Conservation (phyloP, 2,329 filamentous ascomycete species). For the Penicillium sp. region DNA sequence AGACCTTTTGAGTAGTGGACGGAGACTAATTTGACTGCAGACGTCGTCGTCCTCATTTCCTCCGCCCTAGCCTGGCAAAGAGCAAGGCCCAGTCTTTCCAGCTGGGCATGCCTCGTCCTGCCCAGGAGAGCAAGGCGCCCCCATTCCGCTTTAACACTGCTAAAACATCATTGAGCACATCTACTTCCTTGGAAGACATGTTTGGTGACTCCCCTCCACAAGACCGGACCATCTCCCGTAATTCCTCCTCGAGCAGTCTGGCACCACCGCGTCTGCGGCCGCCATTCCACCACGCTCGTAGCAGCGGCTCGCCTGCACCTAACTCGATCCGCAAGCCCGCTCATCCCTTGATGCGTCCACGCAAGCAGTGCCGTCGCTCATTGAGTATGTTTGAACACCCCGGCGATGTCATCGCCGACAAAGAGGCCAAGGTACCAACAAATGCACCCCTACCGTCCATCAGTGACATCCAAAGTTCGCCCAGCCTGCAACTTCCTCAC, state of each 20-base stretch:
- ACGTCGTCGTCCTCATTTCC: conserved; percentile 68
- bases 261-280: conserved; percentile 67
- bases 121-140: conserved; percentile 68
- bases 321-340: conserved; percentile 73
- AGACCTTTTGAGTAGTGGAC: neutral
- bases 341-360: conserved; percentile 73
- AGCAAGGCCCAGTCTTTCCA: conserved; percentile 76
- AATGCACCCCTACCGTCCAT: conserved; percentile 70
- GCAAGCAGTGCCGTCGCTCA: conserved; percentile 88
- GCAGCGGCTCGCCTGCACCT: conserved; percentile 75
- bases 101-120: conserved; percentile 63
- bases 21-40: conserved; percentile 47
- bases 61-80: conserved; percentile 75
- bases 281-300: conserved; percentile 65
- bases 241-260: conserved; percentile 61
- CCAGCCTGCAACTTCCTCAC: conserved; percentile 77
- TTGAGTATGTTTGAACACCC: conserved; percentile 98
- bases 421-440: conserved; percentile 62
- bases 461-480: conserved; percentile 79
- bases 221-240: conserved; percentile 65
- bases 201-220: conserved; percentile 80
- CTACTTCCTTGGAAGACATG: conserved; percentile 76
- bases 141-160: conserved; percentile 75
- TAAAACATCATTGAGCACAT: conserved; percentile 59
- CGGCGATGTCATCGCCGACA: conserved; percentile 82